Conservation (phyloP, 1,139 yeast species). For the Meyerozyma sp. region DNA sequence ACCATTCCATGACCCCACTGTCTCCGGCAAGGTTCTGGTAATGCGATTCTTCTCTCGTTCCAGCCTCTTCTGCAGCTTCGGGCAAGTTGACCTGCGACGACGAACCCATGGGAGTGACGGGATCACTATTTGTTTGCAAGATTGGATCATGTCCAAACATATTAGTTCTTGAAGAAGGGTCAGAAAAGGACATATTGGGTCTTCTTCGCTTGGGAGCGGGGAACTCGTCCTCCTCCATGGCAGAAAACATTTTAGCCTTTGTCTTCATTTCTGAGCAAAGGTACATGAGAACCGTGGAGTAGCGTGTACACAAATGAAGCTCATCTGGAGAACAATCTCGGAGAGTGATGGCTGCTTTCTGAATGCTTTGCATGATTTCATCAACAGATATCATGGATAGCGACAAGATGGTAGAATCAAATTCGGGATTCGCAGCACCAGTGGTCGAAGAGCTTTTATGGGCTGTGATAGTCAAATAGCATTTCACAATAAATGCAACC, state of each 20-base stretch:
- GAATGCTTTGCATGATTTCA: conserved; percentile 64
- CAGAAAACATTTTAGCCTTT: conserved; percentile 16
- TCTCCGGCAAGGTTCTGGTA: conserved; percentile 25
- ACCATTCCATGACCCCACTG: conserved; percentile 68
- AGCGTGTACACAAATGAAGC: conserved; percentile 73
- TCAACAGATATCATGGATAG: conserved; percentile 63
- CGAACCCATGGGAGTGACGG: neutral
- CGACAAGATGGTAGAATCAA: conserved; percentile 50
- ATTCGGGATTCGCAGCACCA: conserved; percentile 17
- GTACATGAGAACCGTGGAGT: conserved; percentile 75
- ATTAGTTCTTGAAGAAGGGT: neutral
- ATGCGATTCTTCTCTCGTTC: neutral
- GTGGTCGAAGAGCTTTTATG: conserved; percentile 21
- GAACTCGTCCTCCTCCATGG: neutral
- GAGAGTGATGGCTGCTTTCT: conserved; percentile 67
- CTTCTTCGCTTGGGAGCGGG: neutral
- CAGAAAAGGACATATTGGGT: neutral
- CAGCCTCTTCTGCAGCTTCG: neutral
- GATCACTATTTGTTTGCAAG: neutral
- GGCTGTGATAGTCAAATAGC: conserved; percentile 65
- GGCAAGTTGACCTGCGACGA: neutral
- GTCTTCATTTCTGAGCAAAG: conserved; percentile 70
- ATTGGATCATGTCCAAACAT: neutral
- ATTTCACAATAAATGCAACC: conserved; percentile 84
- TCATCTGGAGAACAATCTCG: conserved; percentile 89